Evolutionary conservation across 2,329 filamentous ascomycete genomes (phyloP).

Genomic region (Metarhizium album): DNA sequence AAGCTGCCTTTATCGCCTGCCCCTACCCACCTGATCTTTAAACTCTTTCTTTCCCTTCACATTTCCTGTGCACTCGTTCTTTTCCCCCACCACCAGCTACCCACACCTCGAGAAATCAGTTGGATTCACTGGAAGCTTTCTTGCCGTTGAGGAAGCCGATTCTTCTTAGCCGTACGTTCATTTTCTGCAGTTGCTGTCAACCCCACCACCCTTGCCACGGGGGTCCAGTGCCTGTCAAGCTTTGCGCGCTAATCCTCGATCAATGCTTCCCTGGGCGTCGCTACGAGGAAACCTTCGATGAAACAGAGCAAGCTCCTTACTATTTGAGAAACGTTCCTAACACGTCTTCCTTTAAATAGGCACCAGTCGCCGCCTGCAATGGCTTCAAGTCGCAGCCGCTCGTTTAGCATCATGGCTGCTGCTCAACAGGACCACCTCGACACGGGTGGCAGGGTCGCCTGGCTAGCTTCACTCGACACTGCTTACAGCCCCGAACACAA

Average conservation of each 20-base stretch:
- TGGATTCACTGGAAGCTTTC: neutral
- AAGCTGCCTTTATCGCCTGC: neutral
- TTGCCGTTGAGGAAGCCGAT: neutral
- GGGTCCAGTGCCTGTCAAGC: neutral
- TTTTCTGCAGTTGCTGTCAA: neutral
- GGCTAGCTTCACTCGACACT: conserved; percentile 69
- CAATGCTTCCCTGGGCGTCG: too few species aligned
- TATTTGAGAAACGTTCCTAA: neutral
- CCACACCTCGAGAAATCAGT: neutral
- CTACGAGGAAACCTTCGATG: neutral
- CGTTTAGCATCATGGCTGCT: conserved; percentile 38
- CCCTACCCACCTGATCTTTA: conserved; percentile 2
- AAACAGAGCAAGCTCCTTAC: neutral
- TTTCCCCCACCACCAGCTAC: neutral
- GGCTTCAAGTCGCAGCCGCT: conserved; percentile 22
- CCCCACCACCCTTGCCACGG: neutral
- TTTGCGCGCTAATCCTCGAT: neutral
- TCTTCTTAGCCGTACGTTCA: neutral
- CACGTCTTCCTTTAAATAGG: conserved; percentile 3
- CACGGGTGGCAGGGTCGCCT: conserved; percentile 59
- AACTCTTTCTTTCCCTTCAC: neutral
- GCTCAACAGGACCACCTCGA: conserved; percentile 80
- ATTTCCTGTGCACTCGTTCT: neutral
- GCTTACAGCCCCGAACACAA: conserved; percentile 78
- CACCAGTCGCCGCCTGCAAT: conserved; percentile 16